A percentile compares a stretch with the other conserved stretches of the same genome.
Evolutionary conservation across 2,329 filamentous ascomycete genomes (phyloP).

Genomic region (Fusarium domesticum): DNA sequence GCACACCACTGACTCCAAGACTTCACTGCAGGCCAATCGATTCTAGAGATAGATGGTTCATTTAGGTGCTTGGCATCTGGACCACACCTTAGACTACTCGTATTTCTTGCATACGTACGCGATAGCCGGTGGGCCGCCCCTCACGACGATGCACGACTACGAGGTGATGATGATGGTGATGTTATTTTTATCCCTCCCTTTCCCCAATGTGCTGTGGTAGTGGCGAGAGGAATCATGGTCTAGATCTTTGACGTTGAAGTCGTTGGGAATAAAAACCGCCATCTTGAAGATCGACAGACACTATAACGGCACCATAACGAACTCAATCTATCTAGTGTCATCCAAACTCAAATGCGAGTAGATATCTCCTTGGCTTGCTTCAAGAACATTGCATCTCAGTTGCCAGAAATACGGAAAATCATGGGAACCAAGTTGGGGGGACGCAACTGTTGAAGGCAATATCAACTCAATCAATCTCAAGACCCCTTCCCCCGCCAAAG

Average conservation of each 20-base stretch:
- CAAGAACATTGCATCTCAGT: no score
- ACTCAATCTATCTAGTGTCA: no score
- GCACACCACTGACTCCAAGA: no score
- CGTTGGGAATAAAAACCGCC: no score
- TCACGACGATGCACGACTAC: conserved; percentile 18
- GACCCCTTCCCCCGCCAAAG: not conserved
- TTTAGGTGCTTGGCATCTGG: conserved; percentile 14
- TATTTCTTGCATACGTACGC: conserved; percentile 21
- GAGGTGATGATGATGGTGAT: conserved; percentile 19
- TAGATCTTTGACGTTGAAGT: not conserved
- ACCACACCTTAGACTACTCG: conserved; percentile 14
- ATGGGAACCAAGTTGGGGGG: no score
- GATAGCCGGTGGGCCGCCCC: conserved; percentile 5
- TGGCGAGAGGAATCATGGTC: not conserved
- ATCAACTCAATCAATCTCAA: no score
- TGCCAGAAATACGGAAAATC: no score
- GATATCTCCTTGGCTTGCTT: no score
- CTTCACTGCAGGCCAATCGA: conserved; percentile 19
- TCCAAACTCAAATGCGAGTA: no score
- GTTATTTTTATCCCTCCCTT: not conserved
- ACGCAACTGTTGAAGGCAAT: no score
- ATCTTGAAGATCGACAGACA: no score
- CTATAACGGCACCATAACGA: no score
- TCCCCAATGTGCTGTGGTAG: not conserved
- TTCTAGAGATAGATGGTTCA: conserved; percentile 17